phyloP scores from a whole-genome alignment of 169 alveolate species.

The Cryptosporidium bovis region DNA sequence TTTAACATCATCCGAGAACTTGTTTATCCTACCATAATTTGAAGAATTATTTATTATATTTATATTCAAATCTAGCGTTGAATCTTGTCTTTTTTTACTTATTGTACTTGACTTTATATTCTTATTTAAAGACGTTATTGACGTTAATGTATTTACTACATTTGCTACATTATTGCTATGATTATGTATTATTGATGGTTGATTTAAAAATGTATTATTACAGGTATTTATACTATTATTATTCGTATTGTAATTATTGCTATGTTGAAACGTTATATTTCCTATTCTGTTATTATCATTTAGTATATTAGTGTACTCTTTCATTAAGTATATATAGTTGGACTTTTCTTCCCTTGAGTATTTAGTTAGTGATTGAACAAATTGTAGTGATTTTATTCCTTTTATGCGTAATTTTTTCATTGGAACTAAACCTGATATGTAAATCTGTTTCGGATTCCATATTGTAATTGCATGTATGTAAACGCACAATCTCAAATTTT shows the following conservation, averaged over 20 bases:
- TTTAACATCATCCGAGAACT: slow-evolving; percentile 39
- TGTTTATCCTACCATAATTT: slow-evolving; percentile 7
- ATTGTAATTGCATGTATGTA: slow-evolving; percentile 12
- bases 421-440: background rate
- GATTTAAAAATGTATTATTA: too few species aligned
- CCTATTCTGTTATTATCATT: background rate
- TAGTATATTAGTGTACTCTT: slow-evolving; percentile 5
- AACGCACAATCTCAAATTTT: slow-evolving; percentile 4
- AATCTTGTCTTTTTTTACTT: background rate
- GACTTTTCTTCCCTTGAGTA: slow-evolving; percentile 2
- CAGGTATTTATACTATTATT: too few species aligned
- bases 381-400: slow-evolving; percentile 39
- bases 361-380: slow-evolving; percentile 32
- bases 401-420: background rate
- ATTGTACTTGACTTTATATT: background rate
- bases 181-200: too few species aligned
- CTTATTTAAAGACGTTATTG: background rate
- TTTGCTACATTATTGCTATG: background rate
- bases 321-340: background rate
- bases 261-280: too few species aligned
- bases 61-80: slow-evolving; percentile 25
- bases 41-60: slow-evolving; percentile 17
- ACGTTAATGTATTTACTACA: background rate
- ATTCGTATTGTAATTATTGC: too few species aligned
- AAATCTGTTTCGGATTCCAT: slow-evolving; percentile 49